Percentiles rank a stretch among this genome's conserved stretches.
These are phyloP conservation scores for Westerdykella ornata DNA, from an alignment of 2,329 filamentous ascomycete genomes.

Conservation along the genomic window DNA sequence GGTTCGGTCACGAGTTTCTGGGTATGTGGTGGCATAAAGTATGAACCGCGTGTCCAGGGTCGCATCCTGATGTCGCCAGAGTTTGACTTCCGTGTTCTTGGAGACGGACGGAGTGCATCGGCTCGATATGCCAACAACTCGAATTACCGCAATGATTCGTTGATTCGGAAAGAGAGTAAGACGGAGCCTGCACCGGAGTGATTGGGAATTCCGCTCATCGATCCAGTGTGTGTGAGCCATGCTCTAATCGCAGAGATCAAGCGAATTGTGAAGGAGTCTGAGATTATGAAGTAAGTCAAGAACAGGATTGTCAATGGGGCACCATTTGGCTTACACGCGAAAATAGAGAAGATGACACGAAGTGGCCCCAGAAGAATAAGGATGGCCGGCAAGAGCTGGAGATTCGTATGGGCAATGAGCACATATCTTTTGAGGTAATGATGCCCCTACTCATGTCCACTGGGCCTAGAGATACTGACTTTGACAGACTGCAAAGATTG, in stretches of 20 bases:
- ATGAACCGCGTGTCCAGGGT: background rate
- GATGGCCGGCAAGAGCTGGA: conserved; percentile 95
- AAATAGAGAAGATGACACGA: conserved; percentile 85
- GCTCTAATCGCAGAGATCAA: conserved; percentile 90
- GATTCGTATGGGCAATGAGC: conserved; percentile 86
- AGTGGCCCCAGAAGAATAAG: conserved; percentile 99
- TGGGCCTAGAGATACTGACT: conserved; percentile 6
- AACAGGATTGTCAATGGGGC: background rate
- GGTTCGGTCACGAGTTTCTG: conserved; percentile 96
- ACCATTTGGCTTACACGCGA: conserved; percentile 14
- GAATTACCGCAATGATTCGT: conserved; percentile 96
- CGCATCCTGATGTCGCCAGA: conserved; percentile 50
- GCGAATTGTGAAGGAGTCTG: conserved; percentile 92
- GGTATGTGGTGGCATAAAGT: conserved; percentile 47
- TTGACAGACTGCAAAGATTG: conserved; percentile 87
- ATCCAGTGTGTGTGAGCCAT: conserved; percentile 87
- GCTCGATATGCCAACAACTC: conserved; percentile 98
- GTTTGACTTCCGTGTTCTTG: conserved; percentile 90
- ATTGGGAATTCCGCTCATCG: conserved; percentile 3
- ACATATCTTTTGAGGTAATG: conserved; percentile 91
- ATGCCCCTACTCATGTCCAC: background rate
- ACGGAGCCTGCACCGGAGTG: conserved; percentile 8
- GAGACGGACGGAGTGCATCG: conserved; percentile 86
- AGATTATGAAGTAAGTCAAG: conserved; percentile 78
- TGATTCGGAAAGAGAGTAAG: conserved; percentile 99